Evolutionary conservation across 495 filamentous ascomycete species (phyloP), one percentile per base, ranked within the genome.

Genomic region (Penicillium atrosanguineum): DNA sequence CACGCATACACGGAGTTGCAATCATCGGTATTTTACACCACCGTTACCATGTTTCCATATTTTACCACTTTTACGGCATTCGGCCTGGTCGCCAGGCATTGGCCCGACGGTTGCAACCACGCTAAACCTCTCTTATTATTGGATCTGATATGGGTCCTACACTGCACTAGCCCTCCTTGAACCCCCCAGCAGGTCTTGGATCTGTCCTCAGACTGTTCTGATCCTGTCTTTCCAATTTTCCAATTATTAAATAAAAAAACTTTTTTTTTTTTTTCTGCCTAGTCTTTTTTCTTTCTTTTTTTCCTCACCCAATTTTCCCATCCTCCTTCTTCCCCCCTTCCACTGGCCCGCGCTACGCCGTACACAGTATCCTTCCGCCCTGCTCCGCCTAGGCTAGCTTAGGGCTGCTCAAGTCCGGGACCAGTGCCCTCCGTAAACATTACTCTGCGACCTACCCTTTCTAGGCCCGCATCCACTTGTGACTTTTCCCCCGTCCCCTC

Each of bases 391-490:
- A 39, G 37, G 2, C 23, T 2, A 23, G 5, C 23, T 41, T 53
- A 51, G 44, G 52, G 52, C 57, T 55, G 25, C 44, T 42, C 26
- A 31, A 48, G 58, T 26, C 57, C 53, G 46, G 46, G 54, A 60
- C 34, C 41, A 50, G 60, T 47, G 50, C 25, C 46, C 52, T 53
- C 57, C 45, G 56, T 62, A 53, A 61, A 60, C 63, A 63, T 66
- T 56, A 59, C 51, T 55, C 59, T 65, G 56, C 60, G 56, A 66
- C 63, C 55, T 66, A 66, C 57, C 60, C 40, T 61, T 64, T 64
- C 46, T 61, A 61, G 66, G 62, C 64, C 52, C 62, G 70, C 66
- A 73, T 71, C 72, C 70, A 72, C 70, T 70, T 69, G 56, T 62
- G 61, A 55, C 52, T 57, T 50, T 57, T 50, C 40, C 55, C 46